Evolutionary conservation across 2,329 filamentous ascomycete genomes (phyloP), one percentile per base, ranked within the genome.

Genomic region (Sclerotinia borealis): DNA sequence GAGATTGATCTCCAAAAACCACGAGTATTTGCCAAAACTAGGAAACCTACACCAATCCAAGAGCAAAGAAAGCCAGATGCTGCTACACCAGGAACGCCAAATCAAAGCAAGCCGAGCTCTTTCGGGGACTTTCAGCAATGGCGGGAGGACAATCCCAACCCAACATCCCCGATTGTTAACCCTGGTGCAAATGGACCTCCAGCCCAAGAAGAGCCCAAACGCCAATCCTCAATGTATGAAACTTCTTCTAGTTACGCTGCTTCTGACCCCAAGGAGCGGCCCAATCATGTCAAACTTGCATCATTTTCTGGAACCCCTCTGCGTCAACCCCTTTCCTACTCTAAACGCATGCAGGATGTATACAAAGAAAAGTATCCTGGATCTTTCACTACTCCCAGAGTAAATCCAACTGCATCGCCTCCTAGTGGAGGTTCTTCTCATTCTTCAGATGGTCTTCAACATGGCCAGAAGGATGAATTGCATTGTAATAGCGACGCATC

Each of bases 141-240:
- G 66, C 64, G 63, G 60, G 64, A 63, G 34, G 65, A 66, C 45
- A 67, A 67, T 59, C 65, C 65, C 19, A 54, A 55, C 59, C 22
- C 54, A 68, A 65, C 67, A 56, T 61, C 66, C 43, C 52, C 61
- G 47, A 61, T 65, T 66, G 65, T 69, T 58, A 56, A 58, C 64
- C 63, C 66, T 58, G 59, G 61, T 66, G 31, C 65, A 70, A 69
- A 68, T 69, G 67, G 66, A 63, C 66, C 65, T 62, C 66, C 48
- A 62, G 65, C 58, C n/a, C 61, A 22, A 47, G 51, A 59, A 41
- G 52, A 63, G 58, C n/a, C 49, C 49, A 36, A 69, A 68, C 51
- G 59, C 56, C 64, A 69, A 60, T 50, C 63, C 45, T 70, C 70
- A 68, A 73, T 73, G 72, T 73, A 73, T 69, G 72, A 63, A 52